Base-by-base conservation (phyloP, 1,139 yeast species). In the Blastobotrys proliferans region DNA sequence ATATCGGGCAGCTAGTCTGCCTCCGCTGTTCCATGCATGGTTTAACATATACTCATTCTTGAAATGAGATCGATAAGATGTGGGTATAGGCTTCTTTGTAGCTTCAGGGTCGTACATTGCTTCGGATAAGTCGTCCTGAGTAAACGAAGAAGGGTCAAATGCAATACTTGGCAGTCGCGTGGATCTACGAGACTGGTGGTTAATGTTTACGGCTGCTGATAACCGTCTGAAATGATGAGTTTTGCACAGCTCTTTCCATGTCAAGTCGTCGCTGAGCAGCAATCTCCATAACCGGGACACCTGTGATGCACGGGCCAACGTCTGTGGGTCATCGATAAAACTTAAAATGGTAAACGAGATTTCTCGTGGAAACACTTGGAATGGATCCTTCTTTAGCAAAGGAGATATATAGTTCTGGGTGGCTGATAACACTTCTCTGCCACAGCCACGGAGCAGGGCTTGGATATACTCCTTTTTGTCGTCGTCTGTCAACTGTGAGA, bases 331-430 rank as follows among this genome's bases (percentile, higher is more conserved):
- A 38, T 87, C 96, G 55, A 92, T 69, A 62, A 83, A 87, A 51
- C 95, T 83, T 40, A 92, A 68, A 37, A 92, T 83, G 56, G 87
- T 84, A 44, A 90, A 73, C 1, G 95, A 79, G 31, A 92, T 68
- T 61, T 92, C 98, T 53, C 77, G 74, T 2, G 98, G 98, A 40
- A 92, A 70, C 11, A 85, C 79, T 31, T 81, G 73, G 47, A 92
- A 81, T 55, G 92, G 94, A 63, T 92, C 98, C 47, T 86, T 83
- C 53, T 86, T 79, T 46, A 92, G 80, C 60, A 87, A 67, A 26
- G 81, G 76, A 20, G 82, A 76, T 13, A 92, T 83, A 58, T 83
- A 94, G 54, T 81, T 82, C 5, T 86, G 76, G 4, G 88, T 74
- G 46, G 78, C 78, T 11, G 94, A 82, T 22, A 92, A 68, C 26